These are phyloP conservation scores for Ulota crispa DNA, from an alignment of 225 moss, liverwort and hornwort genomes.

Conservation along the genomic window DNA sequence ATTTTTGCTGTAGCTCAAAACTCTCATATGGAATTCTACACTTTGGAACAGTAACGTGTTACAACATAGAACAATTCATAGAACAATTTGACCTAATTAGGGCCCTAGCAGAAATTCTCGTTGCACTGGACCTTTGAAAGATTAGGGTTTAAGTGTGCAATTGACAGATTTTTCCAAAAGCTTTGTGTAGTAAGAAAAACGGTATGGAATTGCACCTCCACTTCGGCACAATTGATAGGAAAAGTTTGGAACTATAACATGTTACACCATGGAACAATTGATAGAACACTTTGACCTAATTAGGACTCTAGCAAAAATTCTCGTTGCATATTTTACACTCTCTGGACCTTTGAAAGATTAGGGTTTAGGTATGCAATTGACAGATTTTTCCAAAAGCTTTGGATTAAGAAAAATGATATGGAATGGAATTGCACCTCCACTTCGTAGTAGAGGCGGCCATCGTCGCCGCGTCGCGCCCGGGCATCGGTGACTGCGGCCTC, in stretches of 20 bases:
- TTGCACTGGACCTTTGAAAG: background rate
- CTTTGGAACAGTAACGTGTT: background rate
- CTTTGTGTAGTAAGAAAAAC: too few relatives aligned
- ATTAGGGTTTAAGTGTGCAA: background rate
- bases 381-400: background rate
- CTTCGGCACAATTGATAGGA: too few relatives aligned
- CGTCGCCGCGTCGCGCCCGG: slow-evolving; percentile 70
- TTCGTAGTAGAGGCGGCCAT: slow-evolving; percentile 93
- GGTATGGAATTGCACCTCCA: too few relatives aligned
- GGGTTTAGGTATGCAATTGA: background rate
- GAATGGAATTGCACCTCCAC: slow-evolving; percentile 63
- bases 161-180: background rate
- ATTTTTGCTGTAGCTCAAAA: background rate
- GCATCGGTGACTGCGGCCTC: slow-evolving; percentile 76
- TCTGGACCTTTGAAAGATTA: background rate
- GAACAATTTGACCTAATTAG: background rate
- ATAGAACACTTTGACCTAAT: background rate
- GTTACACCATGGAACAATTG: background rate
- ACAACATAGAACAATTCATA: background rate
- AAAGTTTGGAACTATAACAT: background rate
- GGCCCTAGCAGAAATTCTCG: background rate
- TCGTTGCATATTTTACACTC: background rate
- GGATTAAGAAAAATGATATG: background rate
- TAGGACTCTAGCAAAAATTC: too few relatives aligned
- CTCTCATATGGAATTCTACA: background rate